Percentiles rank a stretch among this genome's conserved stretches.
These are phyloP conservation scores for Yarrowia sp. DNA, from an alignment of 805 yeast genomes.

Conservation along the genomic window DNA sequence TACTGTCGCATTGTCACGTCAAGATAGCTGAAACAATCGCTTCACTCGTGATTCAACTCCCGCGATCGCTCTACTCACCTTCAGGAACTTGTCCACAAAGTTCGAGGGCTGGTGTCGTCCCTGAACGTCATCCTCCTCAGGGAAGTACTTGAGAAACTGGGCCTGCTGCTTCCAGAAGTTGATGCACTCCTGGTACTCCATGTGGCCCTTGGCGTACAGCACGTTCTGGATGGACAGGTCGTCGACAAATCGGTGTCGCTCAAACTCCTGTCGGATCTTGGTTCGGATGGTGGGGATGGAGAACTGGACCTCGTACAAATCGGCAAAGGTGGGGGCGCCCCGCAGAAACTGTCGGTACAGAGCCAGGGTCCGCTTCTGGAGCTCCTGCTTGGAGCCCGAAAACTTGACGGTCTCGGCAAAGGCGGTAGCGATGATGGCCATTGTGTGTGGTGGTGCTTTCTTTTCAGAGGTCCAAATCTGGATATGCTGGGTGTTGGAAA, in stretches of 20 bases:
- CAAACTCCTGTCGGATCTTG: conserved; percentile 87
- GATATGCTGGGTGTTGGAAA: conserved; percentile 6
- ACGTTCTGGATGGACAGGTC: conserved; percentile 72
- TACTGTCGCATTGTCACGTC: too few species aligned
- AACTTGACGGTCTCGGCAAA: conserved; percentile 82
- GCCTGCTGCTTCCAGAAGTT: conserved; percentile 92
- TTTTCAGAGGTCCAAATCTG: neutral
- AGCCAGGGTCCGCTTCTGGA: conserved; percentile 67
- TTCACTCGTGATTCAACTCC: too few species aligned
- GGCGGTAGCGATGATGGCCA: conserved; percentile 78
- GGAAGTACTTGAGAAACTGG: conserved; percentile 83
- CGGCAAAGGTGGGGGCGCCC: conserved; percentile 53
- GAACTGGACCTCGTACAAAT: conserved; percentile 56
- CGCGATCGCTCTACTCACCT: conserved; percentile 40
- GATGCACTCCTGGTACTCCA: conserved; percentile 87
- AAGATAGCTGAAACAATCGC: too few species aligned
- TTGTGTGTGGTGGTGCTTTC: conserved; percentile 42
- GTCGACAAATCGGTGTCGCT: conserved; percentile 76
- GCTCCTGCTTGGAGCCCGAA: conserved; percentile 64
- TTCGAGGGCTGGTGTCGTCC: conserved; percentile 60
- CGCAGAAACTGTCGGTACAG: conserved; percentile 76
- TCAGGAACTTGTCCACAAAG: conserved; percentile 71
- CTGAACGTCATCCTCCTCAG: conserved; percentile 65
- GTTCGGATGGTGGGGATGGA: conserved; percentile 82
- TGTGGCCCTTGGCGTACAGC: conserved; percentile 79